Base-by-base conservation (phyloP, 2,329 filamentous ascomycete species). In the Colletotrichum liriopes region DNA sequence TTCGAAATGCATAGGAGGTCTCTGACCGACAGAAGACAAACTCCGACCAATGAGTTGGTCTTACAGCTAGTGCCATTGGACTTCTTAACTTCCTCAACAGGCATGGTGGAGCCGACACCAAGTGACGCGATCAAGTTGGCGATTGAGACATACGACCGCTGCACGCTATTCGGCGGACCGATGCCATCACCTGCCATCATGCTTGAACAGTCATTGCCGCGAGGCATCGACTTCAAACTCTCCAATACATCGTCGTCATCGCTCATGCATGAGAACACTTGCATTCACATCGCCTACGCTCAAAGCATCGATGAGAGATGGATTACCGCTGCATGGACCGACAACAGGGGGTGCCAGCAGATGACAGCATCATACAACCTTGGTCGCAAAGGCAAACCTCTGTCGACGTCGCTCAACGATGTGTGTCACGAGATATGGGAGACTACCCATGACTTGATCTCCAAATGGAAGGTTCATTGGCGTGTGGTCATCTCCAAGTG, bases 251-350 rank as follows among this genome's bases (percentile, higher is more conserved):
- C 93, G 2, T 94, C 93, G 0, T 88, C 90, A 23, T 93, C 94
- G 23, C 84, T 96, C 7, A 85, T 96, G 65, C 90, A 93, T 67
- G 94, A 96, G 78, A 94, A 95, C 75, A 93, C 91, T 0, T 93
- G 93, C 77, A 90, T 97, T 39, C 94, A 97, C 79, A 84, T 97
- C 55, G 93, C 92, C 1, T 97, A 97, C 77, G 90, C 93, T 2
- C 88, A 91, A 67, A 95, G 93, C 77, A 85, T 92, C 14, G 93
- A 96, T 79, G 90, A 92, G 26, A 86, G 91, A 11, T 97, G 94
- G 94, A 84, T 96, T 47, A 92, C 92, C 16, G 93, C 91, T 7
- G 92, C 93, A 0, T 97, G 94, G 94, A 94, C 92, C 1, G 93
- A 97, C 78, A 94, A 91, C 75, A 89, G 89, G 35, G 94, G 94